Conservation (phyloP, 495 filamentous ascomycete genomes). For the Hypoxylon crocopeplum region DNA sequence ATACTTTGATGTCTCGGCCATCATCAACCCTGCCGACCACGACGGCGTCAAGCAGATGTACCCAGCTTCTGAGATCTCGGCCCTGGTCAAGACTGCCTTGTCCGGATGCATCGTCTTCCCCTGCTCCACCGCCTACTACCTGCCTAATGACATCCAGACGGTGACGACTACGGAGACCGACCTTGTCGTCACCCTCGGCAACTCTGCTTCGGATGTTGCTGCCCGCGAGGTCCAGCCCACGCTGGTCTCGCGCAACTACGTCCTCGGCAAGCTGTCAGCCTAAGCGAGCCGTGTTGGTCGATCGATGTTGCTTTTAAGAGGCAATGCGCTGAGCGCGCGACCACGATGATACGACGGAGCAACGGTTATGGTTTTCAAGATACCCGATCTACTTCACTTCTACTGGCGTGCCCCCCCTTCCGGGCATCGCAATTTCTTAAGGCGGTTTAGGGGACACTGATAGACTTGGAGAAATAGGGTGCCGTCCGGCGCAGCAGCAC, state of each 20-base stretch:
- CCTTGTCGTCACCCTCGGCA: conserved; percentile 51
- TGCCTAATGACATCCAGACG: conserved; percentile 57
- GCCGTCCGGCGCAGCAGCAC: conserved; percentile 11
- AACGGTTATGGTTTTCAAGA: conserved; percentile 24
- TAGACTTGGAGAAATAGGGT: conserved; percentile 3
- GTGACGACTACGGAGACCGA: conserved; percentile 46
- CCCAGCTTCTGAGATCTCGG: conserved; percentile 39
- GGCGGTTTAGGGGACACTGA: neutral
- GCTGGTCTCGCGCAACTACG: conserved; percentile 38
- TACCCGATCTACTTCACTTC: conserved; percentile 25
- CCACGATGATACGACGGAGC: conserved; percentile 38
- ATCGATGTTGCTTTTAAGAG: conserved; percentile 11
- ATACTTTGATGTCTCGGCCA: conserved; percentile 63
- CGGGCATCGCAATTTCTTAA: conserved; percentile 12
- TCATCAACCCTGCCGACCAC: conserved; percentile 56
- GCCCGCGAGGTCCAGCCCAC: conserved; percentile 25
- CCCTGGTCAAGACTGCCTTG: conserved; percentile 27
- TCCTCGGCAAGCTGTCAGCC: conserved; percentile 40
- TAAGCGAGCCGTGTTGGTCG: conserved; percentile 17
- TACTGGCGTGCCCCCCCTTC: conserved; percentile 6
- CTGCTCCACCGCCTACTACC: conserved; percentile 57
- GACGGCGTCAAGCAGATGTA: conserved; percentile 55
- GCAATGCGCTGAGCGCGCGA: conserved; percentile 37
- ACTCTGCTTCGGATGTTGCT: conserved; percentile 21
- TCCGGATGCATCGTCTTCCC: conserved; percentile 58